Evolutionary conservation across 176 grass and related monocot genomes (phyloP), one percentile per base, ranked within the genome.

Genomic region (barley (Hordeum vulgare)): DNA sequence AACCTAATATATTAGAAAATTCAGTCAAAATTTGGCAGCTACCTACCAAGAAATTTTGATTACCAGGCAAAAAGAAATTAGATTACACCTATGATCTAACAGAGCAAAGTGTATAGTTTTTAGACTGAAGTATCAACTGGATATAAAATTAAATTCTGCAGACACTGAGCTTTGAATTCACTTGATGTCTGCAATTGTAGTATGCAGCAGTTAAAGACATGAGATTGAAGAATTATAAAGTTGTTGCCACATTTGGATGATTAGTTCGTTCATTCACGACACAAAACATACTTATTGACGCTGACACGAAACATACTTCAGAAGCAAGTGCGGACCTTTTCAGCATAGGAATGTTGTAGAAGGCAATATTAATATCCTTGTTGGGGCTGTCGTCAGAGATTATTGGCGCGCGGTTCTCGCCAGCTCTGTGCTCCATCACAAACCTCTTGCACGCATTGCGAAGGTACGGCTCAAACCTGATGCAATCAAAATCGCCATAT

Each of bases 361-460:
- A 96, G 24, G 96, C 93, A 54, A 94, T 90, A 78, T 92, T 99
- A 53, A 99, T 95, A 77, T 96, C 91, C 65, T 91, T 93, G 67
- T 92, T 96, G 41, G 93, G 93, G 78, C 89, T 98, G 62, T 98
- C 96, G 60, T 98, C 91, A 14, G 91, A 80, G 74, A 98, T 93
- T 83, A 98, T 84, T 20, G 93, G 87, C 3, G 90, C 75, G 34
- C 92, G 90, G 65, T 91, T 93, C 45, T 95, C 92, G 0, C 87
- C 81, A 6, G 89, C 86, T 57, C 90, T 90, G 3, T 88, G 83
- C 65, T 95, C 89, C 80, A 85, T 86, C 65, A 99, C 91, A 83
- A 96, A 99, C 74, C 93, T 93, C 77, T 96, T 96, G 81, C 96
- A 99, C 15, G 93, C 96, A 70, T 99, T 96, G 53, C 89, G 85